Conservation (phyloP, 257 asterid genomes). For the Solanum piurae region DNA sequence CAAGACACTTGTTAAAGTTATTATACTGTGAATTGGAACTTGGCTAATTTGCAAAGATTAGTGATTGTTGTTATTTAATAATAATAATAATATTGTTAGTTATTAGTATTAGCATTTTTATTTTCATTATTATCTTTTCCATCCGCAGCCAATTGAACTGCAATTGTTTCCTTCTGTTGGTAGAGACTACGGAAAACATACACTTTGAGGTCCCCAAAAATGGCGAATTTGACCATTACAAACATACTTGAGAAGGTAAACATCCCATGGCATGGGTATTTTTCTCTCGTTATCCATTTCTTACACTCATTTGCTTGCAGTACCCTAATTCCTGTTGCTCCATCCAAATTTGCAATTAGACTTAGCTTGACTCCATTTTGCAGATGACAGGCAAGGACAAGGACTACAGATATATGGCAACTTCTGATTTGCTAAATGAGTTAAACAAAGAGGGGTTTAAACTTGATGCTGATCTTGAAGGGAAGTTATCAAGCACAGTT, state of each 20-base stretch:
- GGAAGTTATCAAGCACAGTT: slow-evolving; percentile 63
- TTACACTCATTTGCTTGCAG: neutral
- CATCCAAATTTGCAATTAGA: neutral
- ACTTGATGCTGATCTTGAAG: slow-evolving; percentile 75
- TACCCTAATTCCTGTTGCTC: neutral
- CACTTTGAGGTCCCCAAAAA: slow-evolving; percentile 4
- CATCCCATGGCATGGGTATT: neutral
- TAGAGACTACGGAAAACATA: neutral
- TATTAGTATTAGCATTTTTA: neutral
- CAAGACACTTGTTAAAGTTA: neutral
- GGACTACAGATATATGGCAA: slow-evolving; percentile 98
- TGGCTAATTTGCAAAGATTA: neutral
- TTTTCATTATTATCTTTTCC: neutral
- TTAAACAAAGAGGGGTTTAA: slow-evolving; percentile 84
- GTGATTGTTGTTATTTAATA: neutral
- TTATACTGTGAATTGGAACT: neutral
- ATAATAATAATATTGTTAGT: neutral
- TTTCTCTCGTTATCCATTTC: neutral
- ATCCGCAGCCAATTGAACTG: neutral
- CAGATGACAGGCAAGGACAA: slow-evolving; percentile 99
- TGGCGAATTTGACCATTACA: slow-evolving; percentile 44
- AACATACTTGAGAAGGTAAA: slow-evolving; percentile 82
- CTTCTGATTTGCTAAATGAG: slow-evolving; percentile 94
- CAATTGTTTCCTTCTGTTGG: slow-evolving; percentile 13
- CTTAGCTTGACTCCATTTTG: slow-evolving; percentile 3